Conservation (phyloP, 805 yeast genomes). For the Saturnispora saitoi region DNA sequence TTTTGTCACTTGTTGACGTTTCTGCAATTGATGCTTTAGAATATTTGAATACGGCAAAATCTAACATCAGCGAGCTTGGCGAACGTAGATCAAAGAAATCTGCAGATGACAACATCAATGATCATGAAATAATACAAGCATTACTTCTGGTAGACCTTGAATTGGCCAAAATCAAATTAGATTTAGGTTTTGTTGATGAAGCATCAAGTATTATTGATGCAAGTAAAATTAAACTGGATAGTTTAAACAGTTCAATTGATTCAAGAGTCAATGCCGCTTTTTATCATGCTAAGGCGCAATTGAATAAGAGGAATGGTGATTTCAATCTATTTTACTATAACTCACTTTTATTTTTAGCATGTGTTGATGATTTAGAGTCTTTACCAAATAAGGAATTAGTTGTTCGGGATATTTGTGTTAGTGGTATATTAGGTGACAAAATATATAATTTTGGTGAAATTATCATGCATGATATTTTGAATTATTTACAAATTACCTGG, state of each 20-base stretch:
- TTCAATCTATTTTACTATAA: slow-evolving; percentile 76
- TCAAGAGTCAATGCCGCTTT: slow-evolving; percentile 70
- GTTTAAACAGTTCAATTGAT: slow-evolving; percentile 42
- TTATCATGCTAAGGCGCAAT: slow-evolving; percentile 71
- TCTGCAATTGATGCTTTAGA: slow-evolving; percentile 41
- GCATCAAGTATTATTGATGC: slow-evolving; percentile 63
- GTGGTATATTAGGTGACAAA: slow-evolving; percentile 85
- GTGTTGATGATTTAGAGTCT: slow-evolving; percentile 42
- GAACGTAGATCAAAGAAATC: slow-evolving; percentile 25
- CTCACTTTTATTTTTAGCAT: slow-evolving; percentile 73
- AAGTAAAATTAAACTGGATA: slow-evolving; percentile 49
- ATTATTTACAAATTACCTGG: slow-evolving; percentile 46
- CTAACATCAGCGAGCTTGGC: slow-evolving; percentile 36
- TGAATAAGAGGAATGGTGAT: slow-evolving; percentile 65
- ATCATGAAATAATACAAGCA: slow-evolving; percentile 39
- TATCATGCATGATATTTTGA: slow-evolving; percentile 77
- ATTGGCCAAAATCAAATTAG: slow-evolving; percentile 62
- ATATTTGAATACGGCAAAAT: slow-evolving; percentile 37
- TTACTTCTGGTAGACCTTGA: slow-evolving; percentile 54
- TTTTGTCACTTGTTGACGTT: slow-evolving; percentile 39
- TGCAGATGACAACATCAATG: slow-evolving; percentile 26
- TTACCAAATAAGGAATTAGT: slow-evolving; percentile 31
- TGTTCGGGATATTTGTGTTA: slow-evolving; percentile 70
- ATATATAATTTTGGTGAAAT: slow-evolving; percentile 95
- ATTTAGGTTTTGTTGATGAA: slow-evolving; percentile 41